Evolutionary conservation across 768 basidiomycete species (phyloP), one percentile per base, ranked within the genome.

Genomic region (Leccinum rimulosum): DNA sequence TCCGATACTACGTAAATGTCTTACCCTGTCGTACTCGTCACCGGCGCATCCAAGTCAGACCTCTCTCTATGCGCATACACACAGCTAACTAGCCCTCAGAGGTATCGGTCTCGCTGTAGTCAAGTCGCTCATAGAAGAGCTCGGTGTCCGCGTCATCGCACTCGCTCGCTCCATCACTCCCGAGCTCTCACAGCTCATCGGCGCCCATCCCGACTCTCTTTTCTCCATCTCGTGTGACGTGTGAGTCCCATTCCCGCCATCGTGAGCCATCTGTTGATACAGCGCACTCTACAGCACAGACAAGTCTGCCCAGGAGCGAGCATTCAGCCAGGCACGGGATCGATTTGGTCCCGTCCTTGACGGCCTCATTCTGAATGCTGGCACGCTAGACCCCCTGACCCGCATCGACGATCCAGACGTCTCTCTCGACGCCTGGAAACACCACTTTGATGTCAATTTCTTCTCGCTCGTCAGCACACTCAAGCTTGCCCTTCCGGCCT

Each of bases 351-450:
- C 78, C 49, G 77, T 95, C 58, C 62, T 70, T 50, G 93, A 95
- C 70, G 88, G 82, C 27, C 75, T 97, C 59, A 74, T 96, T 59
- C 79, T 98, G 54, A 97, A 94, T 64, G 95, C 94, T n/a, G 95
- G 83, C 4, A 83, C 80, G 0, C 73, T 95, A 25, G 84, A 87
- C 45, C 91, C 93, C 17, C 65, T 94, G 25, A 81, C 84, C 57
- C 79, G 78, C 40, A 82, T 90, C 54, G 79, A 73, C 15, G 80
- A 83, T 50, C 73, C 77, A 36, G 77, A 79, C 9, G 67, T 74
- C n/a, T 70, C 80, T 15, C 62, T 88, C 40, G 78, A 83, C 55
- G 74, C 75, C 22, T 93, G 91, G 91, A 87, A 83, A 68, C 66
- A 70, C 25, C 82, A 86, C 66, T 93, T 96, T 69, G 88, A 95